Conservation (phyloP, 441 rosid genomes). For the Eugenia klotzschiana region DNA sequence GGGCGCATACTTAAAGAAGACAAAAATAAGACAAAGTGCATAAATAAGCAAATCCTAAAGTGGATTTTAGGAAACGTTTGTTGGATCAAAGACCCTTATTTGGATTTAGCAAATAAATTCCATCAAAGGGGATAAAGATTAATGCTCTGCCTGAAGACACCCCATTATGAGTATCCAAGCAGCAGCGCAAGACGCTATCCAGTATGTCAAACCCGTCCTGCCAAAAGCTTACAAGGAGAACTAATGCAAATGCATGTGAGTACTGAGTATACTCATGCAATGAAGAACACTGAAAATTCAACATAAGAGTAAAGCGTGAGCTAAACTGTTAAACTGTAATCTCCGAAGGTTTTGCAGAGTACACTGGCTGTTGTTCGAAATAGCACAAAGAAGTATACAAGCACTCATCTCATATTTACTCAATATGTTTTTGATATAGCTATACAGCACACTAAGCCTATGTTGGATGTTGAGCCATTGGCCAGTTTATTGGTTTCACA, state of each 20-base stretch:
- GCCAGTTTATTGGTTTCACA: background rate
- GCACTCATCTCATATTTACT: background rate
- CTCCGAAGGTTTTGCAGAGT: background rate
- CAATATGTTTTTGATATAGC: background rate
- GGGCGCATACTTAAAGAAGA: background rate
- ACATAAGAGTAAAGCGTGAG: background rate
- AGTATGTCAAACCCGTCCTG: background rate
- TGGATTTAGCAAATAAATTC: background rate
- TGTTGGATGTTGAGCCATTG: background rate
- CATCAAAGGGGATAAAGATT: background rate
- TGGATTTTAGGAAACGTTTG: background rate
- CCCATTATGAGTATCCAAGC: background rate
- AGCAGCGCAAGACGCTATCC: background rate
- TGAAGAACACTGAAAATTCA: background rate
- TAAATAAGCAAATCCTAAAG: background rate
- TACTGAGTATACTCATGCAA: background rate
- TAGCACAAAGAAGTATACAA: background rate
- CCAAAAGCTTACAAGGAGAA: background rate
- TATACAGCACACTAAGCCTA: background rate
- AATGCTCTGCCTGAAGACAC: background rate
- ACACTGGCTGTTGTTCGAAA: background rate
- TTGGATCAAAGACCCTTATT: background rate
- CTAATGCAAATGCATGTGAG: background rate
- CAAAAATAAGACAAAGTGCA: background rate
- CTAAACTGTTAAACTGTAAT: background rate